Base-by-base conservation (phyloP, 257 asterid genomes). In the Eustoma russellianum region DNA sequence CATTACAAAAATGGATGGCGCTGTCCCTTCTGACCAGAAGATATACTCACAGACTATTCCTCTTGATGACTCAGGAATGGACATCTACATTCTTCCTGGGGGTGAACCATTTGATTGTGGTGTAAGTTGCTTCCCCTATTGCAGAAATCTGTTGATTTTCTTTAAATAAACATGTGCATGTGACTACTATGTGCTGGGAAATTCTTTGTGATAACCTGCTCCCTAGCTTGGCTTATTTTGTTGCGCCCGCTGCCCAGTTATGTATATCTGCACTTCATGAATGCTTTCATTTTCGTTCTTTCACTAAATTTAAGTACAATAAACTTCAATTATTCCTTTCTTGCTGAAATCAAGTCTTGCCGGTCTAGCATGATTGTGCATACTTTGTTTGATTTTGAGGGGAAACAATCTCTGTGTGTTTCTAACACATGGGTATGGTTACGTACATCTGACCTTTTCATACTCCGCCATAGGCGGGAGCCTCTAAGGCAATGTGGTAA, bases 11-110 rank as follows among this genome's bases (percentile, higher is more conserved):
- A 72, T 90, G 55, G 94, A 78, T 1, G 89, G 71, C 62, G 87
- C 89, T 40, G 77, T 60, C 52, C 52, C 82, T 62, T 77, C 82
- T 28, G 98, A 91, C 68, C 96, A 91, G 62, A 91, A 82, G 70
- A 85, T 87, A 76, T 91, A 80, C 48, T 82, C 96, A n/a, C 96
- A 87, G 62, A 73, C 94, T 48, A 54, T 84, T 58, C 87, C 83
- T 1, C 49, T 56, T 17, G 76, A 70, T 66, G 68, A 57, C 72
- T 60, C 78, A 6, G 71, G 72, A 40, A 64, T 41, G 49, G 71
- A 79, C 62, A 61, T 85, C 24, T 73, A 77, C 77, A 48, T 87
- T 61, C 84, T 79, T 72, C 83, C 82, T n/a, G 84, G 67, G 46
- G 67, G 41, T 28, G 80, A 68, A 54, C 41, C 77, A 52, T 70